Percentiles rank a stretch among this genome's conserved stretches.
phyloP scores from a whole-genome alignment of 345 rosid species.

The Nasturtium officinale region DNA sequence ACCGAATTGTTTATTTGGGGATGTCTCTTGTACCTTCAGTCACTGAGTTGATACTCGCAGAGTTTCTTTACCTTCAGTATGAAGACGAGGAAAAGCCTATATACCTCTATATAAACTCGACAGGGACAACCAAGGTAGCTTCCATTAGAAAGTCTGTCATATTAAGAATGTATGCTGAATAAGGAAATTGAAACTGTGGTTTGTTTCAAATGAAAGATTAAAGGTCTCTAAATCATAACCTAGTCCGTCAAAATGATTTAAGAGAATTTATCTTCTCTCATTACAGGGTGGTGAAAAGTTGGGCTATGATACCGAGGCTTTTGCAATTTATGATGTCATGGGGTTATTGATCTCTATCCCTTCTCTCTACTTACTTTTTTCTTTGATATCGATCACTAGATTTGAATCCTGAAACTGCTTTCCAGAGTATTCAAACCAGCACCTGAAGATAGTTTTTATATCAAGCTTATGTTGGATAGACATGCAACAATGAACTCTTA shows the following conservation, averaged over 20 bases:
- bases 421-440: neutral
- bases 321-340: slow-evolving; percentile 91
- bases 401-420: slow-evolving; percentile 16
- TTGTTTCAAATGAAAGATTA: slow-evolving; percentile 1
- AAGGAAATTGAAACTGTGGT: slow-evolving; percentile 1
- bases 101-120: slow-evolving; percentile 89
- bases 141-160: slow-evolving; percentile 9
- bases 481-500: slow-evolving; percentile 20
- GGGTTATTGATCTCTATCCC: slow-evolving; percentile 49
- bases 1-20: slow-evolving; percentile 90
- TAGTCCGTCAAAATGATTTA: slow-evolving; percentile 1
- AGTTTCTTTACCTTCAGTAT: slow-evolving; percentile 90
- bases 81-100: slow-evolving; percentile 83
- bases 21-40: slow-evolving; percentile 94
- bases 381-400: neutral
- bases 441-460: slow-evolving; percentile 6
- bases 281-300: slow-evolving; percentile 58
- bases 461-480: slow-evolving; percentile 7
- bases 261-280: slow-evolving; percentile 18
- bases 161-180: slow-evolving; percentile 3
- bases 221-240: neutral
- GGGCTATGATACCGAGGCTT: slow-evolving; percentile 92
- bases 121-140: slow-evolving; percentile 86
- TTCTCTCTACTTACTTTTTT: slow-evolving; percentile 9
- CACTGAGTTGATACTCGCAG: slow-evolving; percentile 78